Evolutionary conservation across 2,329 filamentous ascomycete species (phyloP), one percentile per base, ranked within the genome.

Genomic region (Leptographium procerum): DNA sequence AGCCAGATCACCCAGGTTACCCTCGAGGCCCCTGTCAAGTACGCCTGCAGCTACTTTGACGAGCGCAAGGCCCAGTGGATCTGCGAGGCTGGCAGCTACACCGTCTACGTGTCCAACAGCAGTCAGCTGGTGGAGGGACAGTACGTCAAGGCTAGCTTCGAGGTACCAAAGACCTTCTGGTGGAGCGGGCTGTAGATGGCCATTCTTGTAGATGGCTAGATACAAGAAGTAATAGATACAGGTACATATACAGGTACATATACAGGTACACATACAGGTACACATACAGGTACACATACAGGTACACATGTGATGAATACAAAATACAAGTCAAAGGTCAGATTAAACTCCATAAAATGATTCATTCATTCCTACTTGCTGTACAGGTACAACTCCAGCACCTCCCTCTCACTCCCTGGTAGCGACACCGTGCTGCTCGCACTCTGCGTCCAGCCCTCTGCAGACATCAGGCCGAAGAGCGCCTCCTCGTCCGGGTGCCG

Each of bases 331-430:
- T n/a, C n/a, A n/a, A n/a, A n/a, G n/a, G n/a, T n/a, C n/a, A n/a
- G n/a, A n/a, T n/a, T n/a, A n/a, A n/a, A n/a, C n/a, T n/a, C n/a
- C n/a, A n/a, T n/a, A n/a, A n/a, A n/a, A n/a, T n/a, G n/a, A n/a
- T n/a, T n/a, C n/a, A n/a, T n/a, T n/a, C n/a, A n/a, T n/a, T n/a
- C n/a, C 19, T 29, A 14, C 16, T 69, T 80, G 54, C 74, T 69
- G 52, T 81, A 77, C 2, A 81, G 64, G 63, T 82, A 82, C 33
- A 83, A 67, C 64, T 83, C 76, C 7, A 84, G 74, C 3, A 68
- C 64, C 60, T 83, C 71, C 5, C 69, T 65, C 33, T 76, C 72
- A 5, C 66, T 69, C 1, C 77, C 73, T 1, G 76, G 77, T 45
- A 83, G 66, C 1, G 72, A 70, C 28, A 82, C 64, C 8, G 69